Evolutionary conservation across 768 basidiomycete genomes (phyloP), one percentile per base, ranked within the genome.

Genomic region (Suillus tomentosus): DNA sequence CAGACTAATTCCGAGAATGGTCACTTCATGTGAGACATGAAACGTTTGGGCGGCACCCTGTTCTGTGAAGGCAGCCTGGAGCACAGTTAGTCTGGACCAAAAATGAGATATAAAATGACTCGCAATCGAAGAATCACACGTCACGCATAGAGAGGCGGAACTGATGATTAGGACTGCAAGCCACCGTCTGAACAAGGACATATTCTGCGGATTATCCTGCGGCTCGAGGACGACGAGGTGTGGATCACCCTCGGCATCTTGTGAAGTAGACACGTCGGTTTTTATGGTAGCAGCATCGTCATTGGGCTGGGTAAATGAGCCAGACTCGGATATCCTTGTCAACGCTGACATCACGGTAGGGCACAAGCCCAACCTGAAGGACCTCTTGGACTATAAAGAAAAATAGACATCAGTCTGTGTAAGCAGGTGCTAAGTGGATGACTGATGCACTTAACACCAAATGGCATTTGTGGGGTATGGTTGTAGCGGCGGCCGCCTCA

Each of bases 31-130:
- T 0, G 84, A 82, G 3, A 88, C 84, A 48, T 84, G 78, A 50
- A 92, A 81, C 5, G 81, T 76, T 10, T 71, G 62, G 43, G 86
- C 79, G 47, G 90, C 79, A 0, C 84, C 87, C 1, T 72, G 69
- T 73, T 93, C 90, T 1, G 92, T 85, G 60, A 86, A 87, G 0
- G 85, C 77, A 11, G 88, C 84, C 88, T 88, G 36, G 13, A 3
- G 42, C 5, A 65, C 40, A 36, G 43, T 50, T 27, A 34, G 24
- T 51, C 15, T 27, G 6, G 19, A 45, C 31, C 3, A 11, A 61
- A 17, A 15, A 15, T 34, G 19, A 53, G 42, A 43, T 60, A 8
- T 0, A 8, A 5, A 4, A 31, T 9, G 15, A 79, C 85, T 47
- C 61, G 84, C 87, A 71, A 85, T 77, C 0, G 85, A 86, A 1